These are phyloP conservation scores for Penicillium sp. DNA, from an alignment of 2,329 filamentous ascomycete genomes.

Conservation along the genomic window DNA sequence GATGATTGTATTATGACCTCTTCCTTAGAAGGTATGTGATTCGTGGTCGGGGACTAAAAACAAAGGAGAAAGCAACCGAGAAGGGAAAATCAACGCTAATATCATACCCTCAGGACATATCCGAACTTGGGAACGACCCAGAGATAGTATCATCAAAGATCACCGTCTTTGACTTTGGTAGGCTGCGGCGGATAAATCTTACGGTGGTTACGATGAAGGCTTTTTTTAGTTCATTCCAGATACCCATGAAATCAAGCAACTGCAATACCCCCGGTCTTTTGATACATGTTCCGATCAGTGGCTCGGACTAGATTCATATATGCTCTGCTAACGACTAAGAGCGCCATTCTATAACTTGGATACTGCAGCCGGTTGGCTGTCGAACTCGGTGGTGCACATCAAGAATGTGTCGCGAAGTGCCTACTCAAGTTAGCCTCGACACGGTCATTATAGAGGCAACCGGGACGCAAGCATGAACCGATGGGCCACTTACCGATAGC, in stretches of 20 bases:
- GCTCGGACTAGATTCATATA: no score
- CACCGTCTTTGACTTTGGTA: background rate
- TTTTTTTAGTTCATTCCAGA: conserved; percentile 5
- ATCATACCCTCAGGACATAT: conserved; percentile 56
- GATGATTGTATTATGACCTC: conserved; percentile 89
- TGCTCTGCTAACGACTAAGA: no score
- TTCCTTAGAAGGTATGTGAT: conserved; percentile 71
- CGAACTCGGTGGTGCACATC: conserved; percentile 50
- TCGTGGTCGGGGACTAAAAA: background rate
- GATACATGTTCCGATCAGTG: no score
- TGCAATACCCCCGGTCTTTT: background rate
- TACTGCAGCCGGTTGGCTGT: conserved; percentile 24
- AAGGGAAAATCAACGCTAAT: conserved; percentile 3
- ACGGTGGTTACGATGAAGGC: background rate
- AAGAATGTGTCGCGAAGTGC: conserved; percentile 50
- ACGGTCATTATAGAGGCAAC: background rate
- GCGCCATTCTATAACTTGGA: conserved; percentile 20
- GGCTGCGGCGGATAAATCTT: no score
- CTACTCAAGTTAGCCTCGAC: conserved; percentile 15
- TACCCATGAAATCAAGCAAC: conserved; percentile 10
- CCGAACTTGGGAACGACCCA: conserved; percentile 65
- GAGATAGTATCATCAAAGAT: conserved; percentile 34
- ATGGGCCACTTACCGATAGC: conserved; percentile 33
- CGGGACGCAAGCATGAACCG: background rate
- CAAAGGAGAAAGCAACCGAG: background rate